phyloP scores from a whole-genome alignment of 768 basidiomycete species.

The Dacryopinax spathularia region DNA sequence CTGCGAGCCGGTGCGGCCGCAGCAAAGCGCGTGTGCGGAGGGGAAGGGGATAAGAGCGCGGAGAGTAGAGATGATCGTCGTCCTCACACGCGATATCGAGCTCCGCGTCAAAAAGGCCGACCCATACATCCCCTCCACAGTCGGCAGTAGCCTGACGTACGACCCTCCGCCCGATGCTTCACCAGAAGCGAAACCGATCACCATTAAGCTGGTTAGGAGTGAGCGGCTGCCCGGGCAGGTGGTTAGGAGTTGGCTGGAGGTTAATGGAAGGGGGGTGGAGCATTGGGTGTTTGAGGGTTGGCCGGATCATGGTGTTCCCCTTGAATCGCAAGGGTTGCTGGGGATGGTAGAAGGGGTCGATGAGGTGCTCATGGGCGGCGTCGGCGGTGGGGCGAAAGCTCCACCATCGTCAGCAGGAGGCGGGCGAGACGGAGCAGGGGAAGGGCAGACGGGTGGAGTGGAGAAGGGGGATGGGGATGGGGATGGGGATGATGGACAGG shows the following conservation, averaged over 20 bases:
- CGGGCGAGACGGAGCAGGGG: no score
- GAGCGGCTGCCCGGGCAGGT: neutral
- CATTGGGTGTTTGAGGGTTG: conserved; percentile 41
- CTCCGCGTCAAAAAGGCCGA: conserved; percentile 57
- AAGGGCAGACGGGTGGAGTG: no score
- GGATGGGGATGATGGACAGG: neutral
- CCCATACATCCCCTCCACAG: conserved; percentile 51
- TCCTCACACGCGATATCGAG: conserved; percentile 65
- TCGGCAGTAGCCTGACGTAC: conserved; percentile 32
- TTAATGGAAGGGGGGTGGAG: neutral
- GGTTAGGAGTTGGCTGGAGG: neutral
- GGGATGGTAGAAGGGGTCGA: neutral
- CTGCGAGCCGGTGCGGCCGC: conserved; percentile 32
- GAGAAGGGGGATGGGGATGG: neutral
- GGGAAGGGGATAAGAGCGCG: conserved; percentile 19
- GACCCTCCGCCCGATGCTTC: neutral
- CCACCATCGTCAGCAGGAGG: no score
- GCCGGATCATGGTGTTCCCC: conserved; percentile 78
- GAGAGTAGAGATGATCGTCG: conserved; percentile 61
- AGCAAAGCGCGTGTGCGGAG: conserved; percentile 12
- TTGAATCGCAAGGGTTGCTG: neutral
- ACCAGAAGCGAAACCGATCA: neutral
- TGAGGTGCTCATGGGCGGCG: neutral
- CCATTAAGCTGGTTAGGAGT: neutral
- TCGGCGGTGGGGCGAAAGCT: no score